Percentiles rank a stretch among this genome's conserved stretches.
Conservation (phyloP, 1,284 basidiomycete genomes). For the Ceratobasidium sp. region DNA sequence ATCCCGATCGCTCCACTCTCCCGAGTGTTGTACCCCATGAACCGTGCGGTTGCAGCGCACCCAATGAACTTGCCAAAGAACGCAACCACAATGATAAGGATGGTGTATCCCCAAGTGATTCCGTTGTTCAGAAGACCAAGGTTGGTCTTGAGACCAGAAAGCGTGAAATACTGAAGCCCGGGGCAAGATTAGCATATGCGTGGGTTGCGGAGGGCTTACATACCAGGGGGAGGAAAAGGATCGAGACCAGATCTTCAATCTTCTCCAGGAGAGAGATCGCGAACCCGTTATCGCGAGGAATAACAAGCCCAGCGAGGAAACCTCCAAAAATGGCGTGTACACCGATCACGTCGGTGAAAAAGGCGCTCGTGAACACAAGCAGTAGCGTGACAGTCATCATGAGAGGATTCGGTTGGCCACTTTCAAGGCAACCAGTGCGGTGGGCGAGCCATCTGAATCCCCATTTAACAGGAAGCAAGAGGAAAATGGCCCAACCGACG, state of each 20-base stretch:
- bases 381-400: slow-evolving; percentile 78
- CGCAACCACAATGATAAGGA: slow-evolving; percentile 61
- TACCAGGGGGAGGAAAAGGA: slow-evolving; percentile 69
- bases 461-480: slow-evolving; percentile 75
- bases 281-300: slow-evolving; percentile 71
- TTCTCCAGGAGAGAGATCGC: slow-evolving; percentile 68
- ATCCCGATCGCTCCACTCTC: slow-evolving; percentile 71
- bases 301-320: slow-evolving; percentile 70
- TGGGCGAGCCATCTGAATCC: slow-evolving; percentile 74
- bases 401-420: slow-evolving; percentile 70
- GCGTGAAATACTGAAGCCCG: slow-evolving; percentile 60
- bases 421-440: slow-evolving; percentile 80
- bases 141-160: slow-evolving; percentile 71
- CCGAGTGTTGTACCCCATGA: slow-evolving; percentile 62
- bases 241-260: slow-evolving; percentile 65
- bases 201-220: slow-evolving; percentile 45
- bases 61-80: slow-evolving; percentile 67
- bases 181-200: slow-evolving; percentile 46
- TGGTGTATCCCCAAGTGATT: slow-evolving; percentile 68
- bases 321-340: slow-evolving; percentile 55
- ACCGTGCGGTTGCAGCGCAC: slow-evolving; percentile 61
- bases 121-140: slow-evolving; percentile 67
- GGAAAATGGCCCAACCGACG: slow-evolving; percentile 79
- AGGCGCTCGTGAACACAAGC: slow-evolving; percentile 68
- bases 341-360: slow-evolving; percentile 83